Evolutionary conservation across 495 filamentous ascomycete species (phyloP).

Genomic region (Hypoxylon fuscum): DNA sequence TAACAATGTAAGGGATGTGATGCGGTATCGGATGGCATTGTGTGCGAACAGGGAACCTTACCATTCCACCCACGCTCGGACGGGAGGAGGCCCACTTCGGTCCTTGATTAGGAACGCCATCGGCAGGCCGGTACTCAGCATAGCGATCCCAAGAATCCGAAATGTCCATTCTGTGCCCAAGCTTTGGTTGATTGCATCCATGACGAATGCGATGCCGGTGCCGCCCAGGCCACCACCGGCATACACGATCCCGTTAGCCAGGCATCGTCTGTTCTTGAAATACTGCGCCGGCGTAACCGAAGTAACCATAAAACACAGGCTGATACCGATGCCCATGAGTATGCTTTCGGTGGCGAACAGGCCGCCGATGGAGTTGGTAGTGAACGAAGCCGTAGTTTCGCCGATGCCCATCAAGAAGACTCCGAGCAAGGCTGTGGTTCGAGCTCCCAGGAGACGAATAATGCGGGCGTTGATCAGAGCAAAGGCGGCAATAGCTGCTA

Average conservation of each 20-base stretch:
- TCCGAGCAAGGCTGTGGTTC: conserved; percentile 54
- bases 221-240: conserved; percentile 63
- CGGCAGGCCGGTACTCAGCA: conserved; percentile 54
- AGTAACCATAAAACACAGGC: conserved; percentile 12
- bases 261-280: conserved; percentile 60
- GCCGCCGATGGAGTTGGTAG: conserved; percentile 55
- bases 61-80: conserved; percentile 11
- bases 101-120: conserved; percentile 66
- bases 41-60: not conserved
- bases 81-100: conserved; percentile 1
- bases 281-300: conserved; percentile 62
- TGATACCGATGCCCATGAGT: conserved; percentile 60
- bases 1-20: not conserved
- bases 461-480: conserved; percentile 59
- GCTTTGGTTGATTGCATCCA: conserved; percentile 55
- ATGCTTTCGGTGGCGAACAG: conserved; percentile 65
- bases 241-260: conserved; percentile 66
- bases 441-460: conserved; percentile 57
- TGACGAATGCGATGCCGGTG: conserved; percentile 57
- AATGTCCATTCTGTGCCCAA: conserved; percentile 65
- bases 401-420: conserved; percentile 58
- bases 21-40: not conserved
- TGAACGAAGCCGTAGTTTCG: conserved; percentile 59
- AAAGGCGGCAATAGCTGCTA: conserved; percentile 58
- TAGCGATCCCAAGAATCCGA: conserved; percentile 53